These are phyloP conservation scores for Schizophyllum commune DNA, from an alignment of 1,284 basidiomycete genomes.

Conservation along the genomic window DNA sequence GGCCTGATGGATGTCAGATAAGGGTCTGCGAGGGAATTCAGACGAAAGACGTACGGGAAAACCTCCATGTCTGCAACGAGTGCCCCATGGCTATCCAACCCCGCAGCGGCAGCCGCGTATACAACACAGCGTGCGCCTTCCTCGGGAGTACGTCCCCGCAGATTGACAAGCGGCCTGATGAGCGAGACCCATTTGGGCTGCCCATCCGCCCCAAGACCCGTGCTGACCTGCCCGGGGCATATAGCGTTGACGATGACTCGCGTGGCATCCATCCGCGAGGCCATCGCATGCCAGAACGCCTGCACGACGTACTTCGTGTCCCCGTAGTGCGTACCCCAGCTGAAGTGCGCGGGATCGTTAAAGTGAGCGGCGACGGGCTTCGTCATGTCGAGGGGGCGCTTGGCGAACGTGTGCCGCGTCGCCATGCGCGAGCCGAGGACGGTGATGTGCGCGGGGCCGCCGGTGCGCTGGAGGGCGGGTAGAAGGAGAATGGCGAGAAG, in stretches of 20 bases:
- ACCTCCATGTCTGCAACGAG: slow-evolving; percentile 5
- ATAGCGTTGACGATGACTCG: slow-evolving; percentile 10
- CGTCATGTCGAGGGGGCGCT: slow-evolving; percentile 8
- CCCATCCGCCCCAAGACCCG: slow-evolving; percentile 6
- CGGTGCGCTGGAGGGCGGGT: slow-evolving; percentile 10
- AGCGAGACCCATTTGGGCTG: slow-evolving; percentile 4
- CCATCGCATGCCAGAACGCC: slow-evolving; percentile 10
- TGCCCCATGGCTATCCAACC: slow-evolving; percentile 10
- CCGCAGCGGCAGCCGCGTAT: slow-evolving; percentile 7
- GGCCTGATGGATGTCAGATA: neutral
- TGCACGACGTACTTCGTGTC: slow-evolving; percentile 13
- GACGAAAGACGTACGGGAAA: slow-evolving; percentile 1
- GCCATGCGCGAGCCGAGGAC: slow-evolving; percentile 11
- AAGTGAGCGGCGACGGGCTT: slow-evolving; percentile 7
- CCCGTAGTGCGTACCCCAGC: slow-evolving; percentile 6
- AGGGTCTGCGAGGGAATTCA: neutral
- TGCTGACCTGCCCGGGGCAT: slow-evolving; percentile 14
- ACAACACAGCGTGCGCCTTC: slow-evolving; percentile 9
- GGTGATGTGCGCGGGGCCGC: slow-evolving; percentile 8
- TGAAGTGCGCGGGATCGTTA: slow-evolving; percentile 9
- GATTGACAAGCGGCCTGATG: neutral
- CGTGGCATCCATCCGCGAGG: slow-evolving; percentile 5
- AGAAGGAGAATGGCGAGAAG: slow-evolving; percentile 12
- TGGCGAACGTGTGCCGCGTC: neutral
- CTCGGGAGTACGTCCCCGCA: slow-evolving; percentile 8